Percentiles rank a stretch among this genome's conserved stretches.
These are phyloP conservation scores for Tephrocybe sp. DNA, from an alignment of 768 basidiomycete genomes.

Conservation along the genomic window DNA sequence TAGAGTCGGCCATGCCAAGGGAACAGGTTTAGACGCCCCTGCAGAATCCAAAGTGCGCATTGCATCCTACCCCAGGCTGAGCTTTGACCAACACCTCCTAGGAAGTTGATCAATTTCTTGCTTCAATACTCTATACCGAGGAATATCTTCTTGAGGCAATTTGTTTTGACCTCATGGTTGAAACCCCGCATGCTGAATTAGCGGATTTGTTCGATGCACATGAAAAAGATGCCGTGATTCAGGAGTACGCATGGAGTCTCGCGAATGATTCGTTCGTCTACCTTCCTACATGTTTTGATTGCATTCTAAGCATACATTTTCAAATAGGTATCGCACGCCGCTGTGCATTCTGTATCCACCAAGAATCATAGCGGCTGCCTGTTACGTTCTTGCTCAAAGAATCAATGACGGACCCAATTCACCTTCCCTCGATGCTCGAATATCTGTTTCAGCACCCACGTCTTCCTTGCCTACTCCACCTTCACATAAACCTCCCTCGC, in stretches of 20 bases:
- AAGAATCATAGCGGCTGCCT: conserved; percentile 71
- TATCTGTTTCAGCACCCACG: conserved; percentile 68
- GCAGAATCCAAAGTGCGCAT: conserved; percentile 61
- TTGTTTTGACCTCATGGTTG: conserved; percentile 82
- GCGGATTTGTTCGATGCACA: conserved; percentile 67
- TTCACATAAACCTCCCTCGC: conserved; percentile 69
- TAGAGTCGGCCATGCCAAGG: conserved; percentile 68
- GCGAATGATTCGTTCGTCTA: conserved; percentile 79
- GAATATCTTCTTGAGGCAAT: conserved; percentile 78
- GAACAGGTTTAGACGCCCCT: conserved; percentile 51
- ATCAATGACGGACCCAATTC: conserved; percentile 72
- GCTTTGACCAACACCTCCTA: conserved; percentile 25
- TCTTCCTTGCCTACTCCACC: conserved; percentile 81
- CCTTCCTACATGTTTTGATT: conserved; percentile 6
- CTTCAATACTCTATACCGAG: conserved; percentile 68
- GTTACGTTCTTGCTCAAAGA: conserved; percentile 74
- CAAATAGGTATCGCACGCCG: conserved; percentile 70
- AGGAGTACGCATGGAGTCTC: conserved; percentile 83
- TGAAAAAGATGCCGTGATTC: conserved; percentile 43
- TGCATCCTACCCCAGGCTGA: not conserved
- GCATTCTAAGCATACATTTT: conserved; percentile 10
- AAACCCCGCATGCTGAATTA: conserved; percentile 73
- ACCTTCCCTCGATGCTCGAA: conserved; percentile 69
- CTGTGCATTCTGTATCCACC: conserved; percentile 70
- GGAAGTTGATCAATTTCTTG: conserved; percentile 76